phyloP scores from a whole-genome alignment of 768 basidiomycete genomes.

The Dendrothele bispora region DNA sequence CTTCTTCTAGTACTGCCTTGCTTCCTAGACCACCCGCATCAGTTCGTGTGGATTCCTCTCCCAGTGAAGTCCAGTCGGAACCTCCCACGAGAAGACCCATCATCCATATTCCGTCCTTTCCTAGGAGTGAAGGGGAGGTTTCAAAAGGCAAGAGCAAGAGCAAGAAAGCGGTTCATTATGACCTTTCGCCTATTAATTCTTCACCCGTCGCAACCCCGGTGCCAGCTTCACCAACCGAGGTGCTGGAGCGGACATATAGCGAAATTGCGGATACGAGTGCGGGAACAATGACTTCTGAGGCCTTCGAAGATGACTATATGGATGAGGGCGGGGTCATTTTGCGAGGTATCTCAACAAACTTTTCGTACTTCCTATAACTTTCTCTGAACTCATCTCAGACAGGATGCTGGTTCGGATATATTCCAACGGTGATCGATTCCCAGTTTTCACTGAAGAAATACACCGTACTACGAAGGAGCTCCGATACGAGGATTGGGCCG shows the following conservation, averaged over 20 bases:
- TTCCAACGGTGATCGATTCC: constrained; percentile 57
- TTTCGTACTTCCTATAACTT: constrained; percentile 9
- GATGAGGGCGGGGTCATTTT: constrained; percentile 54
- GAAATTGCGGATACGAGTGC: constrained; percentile 65
- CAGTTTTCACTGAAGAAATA: constrained; percentile 63
- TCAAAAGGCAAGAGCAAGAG: constrained; percentile 16
- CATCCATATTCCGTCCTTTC: constrained; percentile 15
- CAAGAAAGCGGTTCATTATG: constrained; percentile 41
- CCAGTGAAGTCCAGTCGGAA: constrained; percentile 16
- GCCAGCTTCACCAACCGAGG: constrained; percentile 58
- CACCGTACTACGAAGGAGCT: constrained; percentile 65
- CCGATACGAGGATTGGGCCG: constrained; percentile 67
- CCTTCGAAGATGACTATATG: constrained; percentile 19
- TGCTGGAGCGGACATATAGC: constrained; percentile 60
- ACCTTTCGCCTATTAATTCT: constrained; percentile 18
- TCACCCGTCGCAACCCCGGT: constrained; percentile 12
- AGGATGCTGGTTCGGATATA: constrained; percentile 85
- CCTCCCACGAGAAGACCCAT: constrained; percentile 17
- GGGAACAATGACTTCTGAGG: constrained; percentile 44
- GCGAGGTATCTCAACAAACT: background rate
- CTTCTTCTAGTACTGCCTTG: constrained; percentile 16
- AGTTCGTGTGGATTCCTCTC: background rate
- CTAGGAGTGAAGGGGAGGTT: constrained; percentile 10
- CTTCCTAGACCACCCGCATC: constrained; percentile 8
- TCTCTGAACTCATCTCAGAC: constrained; percentile 46